phyloP scores from a whole-genome alignment of 805 yeast species.

The Kluyveromyces siamensis region DNA sequence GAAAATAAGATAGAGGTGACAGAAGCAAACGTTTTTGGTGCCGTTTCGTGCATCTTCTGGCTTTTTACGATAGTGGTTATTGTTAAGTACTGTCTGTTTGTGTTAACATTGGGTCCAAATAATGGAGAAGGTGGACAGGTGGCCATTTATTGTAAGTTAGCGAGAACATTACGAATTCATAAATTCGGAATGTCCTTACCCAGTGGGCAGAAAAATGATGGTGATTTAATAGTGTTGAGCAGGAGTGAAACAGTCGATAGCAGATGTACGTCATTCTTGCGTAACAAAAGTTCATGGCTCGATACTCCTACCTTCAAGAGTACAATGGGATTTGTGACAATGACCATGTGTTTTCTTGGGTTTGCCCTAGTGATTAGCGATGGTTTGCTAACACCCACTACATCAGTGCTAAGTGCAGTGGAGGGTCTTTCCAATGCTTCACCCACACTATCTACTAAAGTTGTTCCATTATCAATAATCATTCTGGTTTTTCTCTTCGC shows the following conservation, averaged over 20 bases:
- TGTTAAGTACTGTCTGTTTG: constrained; percentile 41
- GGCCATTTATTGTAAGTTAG: constrained; percentile 53
- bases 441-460: constrained; percentile 34
- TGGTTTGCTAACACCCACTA: constrained; percentile 55
- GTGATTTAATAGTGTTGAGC: constrained; percentile 25
- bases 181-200: constrained; percentile 35
- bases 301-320: constrained; percentile 2
- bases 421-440: constrained; percentile 47
- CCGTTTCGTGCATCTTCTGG: constrained; percentile 46
- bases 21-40: constrained; percentile 38
- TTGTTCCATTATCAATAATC: constrained; percentile 42
- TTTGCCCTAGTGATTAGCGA: constrained; percentile 50
- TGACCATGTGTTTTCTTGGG: constrained; percentile 40
- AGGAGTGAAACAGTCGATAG: constrained; percentile 22
- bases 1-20: constrained; percentile 24
- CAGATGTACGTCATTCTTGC: constrained; percentile 25
- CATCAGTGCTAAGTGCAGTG: constrained; percentile 49
- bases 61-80: constrained; percentile 44
- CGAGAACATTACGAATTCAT: constrained; percentile 39
- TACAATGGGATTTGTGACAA: background rate
- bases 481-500: constrained; percentile 38
- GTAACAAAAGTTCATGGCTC: background rate
- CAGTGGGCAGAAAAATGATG: constrained; percentile 27
- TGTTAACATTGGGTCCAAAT: constrained; percentile 43
- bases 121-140: constrained; percentile 58